Evolutionary conservation across 306 rosid species (phyloP).

Genomic region (Carpinus viminea): DNA sequence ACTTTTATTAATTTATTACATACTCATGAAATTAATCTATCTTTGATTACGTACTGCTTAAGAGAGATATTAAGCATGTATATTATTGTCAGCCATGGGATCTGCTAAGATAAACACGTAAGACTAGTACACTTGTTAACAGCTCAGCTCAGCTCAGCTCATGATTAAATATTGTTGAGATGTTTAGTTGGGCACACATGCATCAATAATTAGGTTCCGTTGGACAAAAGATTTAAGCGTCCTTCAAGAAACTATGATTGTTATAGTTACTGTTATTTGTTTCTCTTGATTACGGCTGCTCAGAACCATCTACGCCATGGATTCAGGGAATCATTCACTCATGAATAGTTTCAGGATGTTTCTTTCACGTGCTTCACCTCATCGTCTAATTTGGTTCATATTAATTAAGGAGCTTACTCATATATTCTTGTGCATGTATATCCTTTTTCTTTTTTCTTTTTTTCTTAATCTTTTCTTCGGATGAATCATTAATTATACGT

Average conservation of each 20-base stretch:
- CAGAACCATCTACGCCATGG: constrained; percentile 49
- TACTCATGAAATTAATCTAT: not conserved
- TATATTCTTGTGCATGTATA: too few relatives aligned
- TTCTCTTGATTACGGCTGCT: constrained; percentile 19
- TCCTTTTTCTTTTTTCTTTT: too few relatives aligned
- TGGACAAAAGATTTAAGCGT: constrained; percentile 31
- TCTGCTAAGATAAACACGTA: constrained; percentile 9
- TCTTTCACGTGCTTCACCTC: too few relatives aligned
- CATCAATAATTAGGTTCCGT: constrained; percentile 43
- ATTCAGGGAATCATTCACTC: constrained; percentile 52
- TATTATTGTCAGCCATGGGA: not conserved
- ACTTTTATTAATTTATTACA: not conserved
- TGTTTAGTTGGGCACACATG: constrained; percentile 1
- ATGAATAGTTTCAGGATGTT: too few relatives aligned
- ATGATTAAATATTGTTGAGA: not conserved
- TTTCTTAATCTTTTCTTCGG: too few relatives aligned
- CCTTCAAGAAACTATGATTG: constrained; percentile 23
- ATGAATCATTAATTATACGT: too few relatives aligned
- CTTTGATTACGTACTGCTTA: not conserved
- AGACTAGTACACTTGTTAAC: not conserved
- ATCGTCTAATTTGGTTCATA: too few relatives aligned
- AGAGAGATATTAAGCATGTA: not conserved
- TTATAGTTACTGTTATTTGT: constrained; percentile 17
- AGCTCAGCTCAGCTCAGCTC: constrained; percentile 26
- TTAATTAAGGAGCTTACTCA: too few relatives aligned